Base-by-base conservation (phyloP, 768 basidiomycete species). In the Xanthoconium stramineum region DNA sequence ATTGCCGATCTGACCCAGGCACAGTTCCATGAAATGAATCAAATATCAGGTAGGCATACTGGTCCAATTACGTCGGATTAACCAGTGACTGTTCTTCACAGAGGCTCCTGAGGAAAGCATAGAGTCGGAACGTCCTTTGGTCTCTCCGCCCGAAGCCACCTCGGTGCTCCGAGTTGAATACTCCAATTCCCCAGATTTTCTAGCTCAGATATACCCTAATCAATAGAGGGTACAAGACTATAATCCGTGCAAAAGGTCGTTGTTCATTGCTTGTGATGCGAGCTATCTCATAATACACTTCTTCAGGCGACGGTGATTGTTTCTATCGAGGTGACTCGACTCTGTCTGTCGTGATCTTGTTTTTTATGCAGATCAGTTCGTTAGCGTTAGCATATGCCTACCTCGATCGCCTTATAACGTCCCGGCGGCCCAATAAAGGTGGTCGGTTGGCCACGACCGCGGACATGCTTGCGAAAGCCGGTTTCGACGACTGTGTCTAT, bases 331-430 rank as follows among this genome's bases (percentile, higher is more conserved):
- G 91, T 91, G 68, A 78, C 74, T 67, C 53, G 38, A 28, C 24
- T 55, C 36, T 40, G 17, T 17, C 28, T 37, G 35, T n/a, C n/a
- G 24, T 12, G 40, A 59, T 37, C 52, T 39, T 43, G 40, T 44
- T 52, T 50, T 58, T 62, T 55, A 61, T 60, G 49, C 52, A 63
- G 58, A 60, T 55, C 61, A 56, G 49, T 58, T 62, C 17, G 40
- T 55, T 69, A 92, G 93, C 93, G 12, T 77, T 94, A 48, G 90
- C 84, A 8, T 92, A 91, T 61, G 84, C 91, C 7, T 93, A 89
- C 67, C 73, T 95, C 33, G 83, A 91, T 47, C 78, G 82, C n/a
- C 76, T 95, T 30, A 64, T 91, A 24, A 73, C 77, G 37, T 70
- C 75, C 50, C 72, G 28, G 77, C 86, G 52, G 72, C 64, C 14